Conservation (phyloP, 768 basidiomycete species). For the Mycena maculata region DNA sequence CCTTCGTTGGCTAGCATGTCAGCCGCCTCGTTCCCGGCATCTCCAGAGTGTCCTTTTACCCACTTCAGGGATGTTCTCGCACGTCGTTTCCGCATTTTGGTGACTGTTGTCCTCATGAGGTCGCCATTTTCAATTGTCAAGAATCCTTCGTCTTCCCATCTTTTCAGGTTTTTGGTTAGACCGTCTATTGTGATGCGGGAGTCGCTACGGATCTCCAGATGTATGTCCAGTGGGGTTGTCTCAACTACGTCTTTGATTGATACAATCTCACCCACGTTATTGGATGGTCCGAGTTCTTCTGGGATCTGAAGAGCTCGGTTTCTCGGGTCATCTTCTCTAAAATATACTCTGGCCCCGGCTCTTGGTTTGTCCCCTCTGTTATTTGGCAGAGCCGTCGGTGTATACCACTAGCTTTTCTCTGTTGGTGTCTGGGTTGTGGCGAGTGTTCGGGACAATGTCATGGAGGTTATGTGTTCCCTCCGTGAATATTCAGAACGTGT, state of each 20-base stretch:
- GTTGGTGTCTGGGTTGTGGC: background rate
- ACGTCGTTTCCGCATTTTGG: background rate
- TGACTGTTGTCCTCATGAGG: background rate
- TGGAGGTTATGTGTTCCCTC: background rate
- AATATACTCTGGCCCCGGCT: no score
- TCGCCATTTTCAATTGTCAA: background rate
- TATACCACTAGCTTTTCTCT: background rate
- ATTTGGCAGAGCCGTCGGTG: no score
- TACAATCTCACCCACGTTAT: constrained; percentile 7
- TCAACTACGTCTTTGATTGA: constrained; percentile 4
- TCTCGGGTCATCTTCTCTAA: no score
- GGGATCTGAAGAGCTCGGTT: no score
- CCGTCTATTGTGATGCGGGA: background rate
- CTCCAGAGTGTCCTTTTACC: background rate
- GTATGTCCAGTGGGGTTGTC: background rate
- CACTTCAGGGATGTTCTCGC: background rate
- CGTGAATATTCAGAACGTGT: constrained; percentile 28
- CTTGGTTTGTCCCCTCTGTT: background rate
- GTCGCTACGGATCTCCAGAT: background rate
- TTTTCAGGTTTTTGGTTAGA: background rate
- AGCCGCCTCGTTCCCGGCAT: background rate
- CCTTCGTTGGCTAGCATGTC: background rate
- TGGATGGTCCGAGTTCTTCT: background rate
- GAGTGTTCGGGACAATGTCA: background rate
- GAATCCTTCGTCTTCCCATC: background rate